Evolutionary conservation across 179 eudicot species (phyloP).

Genomic region (Heliamphora pulchella): DNA sequence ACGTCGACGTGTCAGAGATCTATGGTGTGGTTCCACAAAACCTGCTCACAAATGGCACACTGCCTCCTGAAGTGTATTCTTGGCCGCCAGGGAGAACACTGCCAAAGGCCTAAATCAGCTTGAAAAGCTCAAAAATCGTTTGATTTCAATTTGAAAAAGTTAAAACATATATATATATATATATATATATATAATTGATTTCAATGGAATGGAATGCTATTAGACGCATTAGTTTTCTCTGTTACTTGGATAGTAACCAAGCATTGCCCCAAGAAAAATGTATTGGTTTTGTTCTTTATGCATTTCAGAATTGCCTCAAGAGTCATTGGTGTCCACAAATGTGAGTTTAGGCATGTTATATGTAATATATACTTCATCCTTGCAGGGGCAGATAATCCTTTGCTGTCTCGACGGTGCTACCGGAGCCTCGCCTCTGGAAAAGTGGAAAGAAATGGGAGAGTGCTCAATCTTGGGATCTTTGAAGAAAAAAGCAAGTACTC

Average conservation of each 20-base stretch:
- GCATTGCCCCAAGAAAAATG: background rate
- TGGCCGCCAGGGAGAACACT: constrained; percentile 18
- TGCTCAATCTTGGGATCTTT: no score
- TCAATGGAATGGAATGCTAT: background rate
- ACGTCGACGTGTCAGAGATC: constrained; percentile 11
- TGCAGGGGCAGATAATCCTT: no score
- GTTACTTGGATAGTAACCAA: background rate
- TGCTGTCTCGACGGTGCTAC: no score
- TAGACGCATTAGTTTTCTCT: background rate
- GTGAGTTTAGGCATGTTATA: no score
- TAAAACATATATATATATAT: no score
- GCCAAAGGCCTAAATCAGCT: background rate
- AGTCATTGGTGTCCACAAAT: no score
- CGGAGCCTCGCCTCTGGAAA: no score
- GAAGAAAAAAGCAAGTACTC: no score
- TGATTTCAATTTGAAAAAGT: background rate
- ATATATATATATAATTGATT: background rate
- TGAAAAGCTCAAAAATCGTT: background rate
- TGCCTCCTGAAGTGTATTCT: constrained; percentile 19
- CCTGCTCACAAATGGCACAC: constrained; percentile 15
- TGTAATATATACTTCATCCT: no score
- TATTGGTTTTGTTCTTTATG: background rate
- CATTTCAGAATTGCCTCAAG: background rate
- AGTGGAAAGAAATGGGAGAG: no score
- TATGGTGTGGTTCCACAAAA: constrained; percentile 21